These are phyloP conservation scores for Epichloe baconii DNA, from an alignment of 2,329 filamentous ascomycete species.

Conservation along the genomic window DNA sequence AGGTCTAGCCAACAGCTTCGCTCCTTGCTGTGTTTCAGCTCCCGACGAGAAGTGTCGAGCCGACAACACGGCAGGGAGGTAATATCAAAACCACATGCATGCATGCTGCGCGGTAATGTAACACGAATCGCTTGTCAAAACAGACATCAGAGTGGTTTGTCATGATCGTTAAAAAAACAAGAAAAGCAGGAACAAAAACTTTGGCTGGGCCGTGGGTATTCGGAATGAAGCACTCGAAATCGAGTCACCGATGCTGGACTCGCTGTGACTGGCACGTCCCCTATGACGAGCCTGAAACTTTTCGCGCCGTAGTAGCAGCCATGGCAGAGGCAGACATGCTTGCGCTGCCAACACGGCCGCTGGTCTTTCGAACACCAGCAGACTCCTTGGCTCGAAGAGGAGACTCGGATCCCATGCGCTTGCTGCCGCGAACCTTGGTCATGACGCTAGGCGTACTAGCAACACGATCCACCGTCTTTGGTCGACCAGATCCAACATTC, in stretches of 20 bases:
- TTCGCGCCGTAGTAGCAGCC: slow-evolving; percentile 33
- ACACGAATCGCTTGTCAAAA: slow-evolving; percentile 28
- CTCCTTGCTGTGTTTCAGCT: too few species aligned
- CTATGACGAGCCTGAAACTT: slow-evolving; percentile 34
- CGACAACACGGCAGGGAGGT: neutral
- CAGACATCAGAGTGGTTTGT: slow-evolving; percentile 17
- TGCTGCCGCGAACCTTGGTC: slow-evolving; percentile 52
- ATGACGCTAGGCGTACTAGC: slow-evolving; percentile 42
- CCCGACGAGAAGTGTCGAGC: too few species aligned
- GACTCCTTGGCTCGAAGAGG: slow-evolving; percentile 37
- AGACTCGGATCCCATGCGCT: slow-evolving; percentile 34
- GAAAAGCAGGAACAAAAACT: slow-evolving; percentile 10
- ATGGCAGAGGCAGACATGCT: slow-evolving; percentile 29
- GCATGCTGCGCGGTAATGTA: slow-evolving; percentile 10
- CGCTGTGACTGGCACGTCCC: slow-evolving; percentile 7
- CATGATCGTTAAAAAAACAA: slow-evolving; percentile 29
- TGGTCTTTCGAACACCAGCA: slow-evolving; percentile 49
- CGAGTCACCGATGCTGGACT: slow-evolving; percentile 2
- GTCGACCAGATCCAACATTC: slow-evolving; percentile 49
- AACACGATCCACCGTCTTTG: slow-evolving; percentile 45
- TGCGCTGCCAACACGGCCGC: slow-evolving; percentile 49
- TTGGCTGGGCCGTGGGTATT: slow-evolving; percentile 5
- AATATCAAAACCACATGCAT: slow-evolving; percentile 23
- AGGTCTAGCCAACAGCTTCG: neutral
- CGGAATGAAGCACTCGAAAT: neutral